Base-by-base conservation (phyloP, 805 yeast species). In the Candida coleopterorum region DNA sequence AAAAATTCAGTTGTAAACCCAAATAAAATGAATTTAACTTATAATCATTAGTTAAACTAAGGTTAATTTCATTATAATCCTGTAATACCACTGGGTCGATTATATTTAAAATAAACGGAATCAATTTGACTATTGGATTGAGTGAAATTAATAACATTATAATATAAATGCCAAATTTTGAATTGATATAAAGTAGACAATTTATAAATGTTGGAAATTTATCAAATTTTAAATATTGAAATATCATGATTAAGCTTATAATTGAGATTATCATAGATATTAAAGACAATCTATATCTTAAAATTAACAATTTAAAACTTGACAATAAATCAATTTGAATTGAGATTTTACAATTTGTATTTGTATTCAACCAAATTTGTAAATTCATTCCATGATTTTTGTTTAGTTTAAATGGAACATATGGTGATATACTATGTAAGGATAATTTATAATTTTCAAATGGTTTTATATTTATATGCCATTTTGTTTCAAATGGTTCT, bases 281-380 rank as follows among this genome's bases (percentile, higher is more conserved):
- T 27, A 83, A 62, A 1, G 85, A 77, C 10, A 90, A 69, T 49
- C 98, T 70, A 56, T 84, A 90, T 38, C 95, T 68, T 46, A 88
- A 64, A 4, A 85, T 81, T 32, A 89, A 58, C 44, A 83, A 68
- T 39, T 79, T 81, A 41, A 89, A 57, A 25, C 90, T 81, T 21
- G 71, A 66, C 30, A 73, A 47, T 52, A 77, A 56, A 54, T 84
- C 82, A 11, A 85, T 62, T 6, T 64, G 51, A 24, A 74, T 35
- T 15, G 55, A 55, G 10, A 75, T 53, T 24, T 48, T 49, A 28
- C 52, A 61, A 2, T 61, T 52, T 18, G 55, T 37, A 18, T 54
- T 43, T 14, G 71, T 57, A 37, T 68, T 70, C 17, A 66, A 61
- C 73, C 80, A 77, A 1, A 79, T 38, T 44, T 75, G 70, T 11